Percentiles rank a stretch among this genome's conserved stretches.
These are phyloP conservation scores for Cercospora sp. DNA, from an alignment of 2,329 filamentous ascomycete genomes.

Conservation along the genomic window DNA sequence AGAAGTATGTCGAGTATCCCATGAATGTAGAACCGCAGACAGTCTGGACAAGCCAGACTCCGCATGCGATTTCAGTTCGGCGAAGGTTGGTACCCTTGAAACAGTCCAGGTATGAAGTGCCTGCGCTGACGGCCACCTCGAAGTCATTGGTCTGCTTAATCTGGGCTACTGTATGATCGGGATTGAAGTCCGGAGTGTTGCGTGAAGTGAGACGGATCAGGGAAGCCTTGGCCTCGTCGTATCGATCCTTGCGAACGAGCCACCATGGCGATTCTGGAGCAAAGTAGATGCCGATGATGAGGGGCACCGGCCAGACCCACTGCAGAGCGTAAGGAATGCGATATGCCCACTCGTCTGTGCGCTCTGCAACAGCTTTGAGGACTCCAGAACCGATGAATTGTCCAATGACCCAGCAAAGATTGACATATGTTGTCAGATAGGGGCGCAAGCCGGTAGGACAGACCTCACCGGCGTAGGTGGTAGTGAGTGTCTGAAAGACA, in stretches of 20 bases:
- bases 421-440: conserved; percentile 33
- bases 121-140: conserved; percentile 36
- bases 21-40: conserved; percentile 39
- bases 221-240: conserved; percentile 31
- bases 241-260: conserved; percentile 35
- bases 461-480: conserved; percentile 44
- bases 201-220: conserved; percentile 35
- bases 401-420: conserved; percentile 47
- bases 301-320: conserved; percentile 50
- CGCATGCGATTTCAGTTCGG: conserved; percentile 45
- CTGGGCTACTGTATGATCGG: conserved; percentile 40
- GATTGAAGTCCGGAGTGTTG: conserved; percentile 18
- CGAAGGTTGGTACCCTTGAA: conserved; percentile 49
- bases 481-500: conserved; percentile 36
- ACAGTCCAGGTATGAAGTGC: conserved; percentile 42
- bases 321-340: conserved; percentile 48
- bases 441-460: conserved; percentile 34
- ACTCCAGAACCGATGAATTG: conserved; percentile 44
- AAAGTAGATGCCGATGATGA: conserved; percentile 36
- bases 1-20: conserved; percentile 44
- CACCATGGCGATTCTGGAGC: conserved; percentile 38
- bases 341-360: conserved; percentile 42
- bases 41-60: conserved; percentile 42
- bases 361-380: conserved; percentile 39
- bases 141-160: conserved; percentile 43